Conservation (phyloP, 2,329 filamentous ascomycete species). For the Chaetomium sp. region DNA sequence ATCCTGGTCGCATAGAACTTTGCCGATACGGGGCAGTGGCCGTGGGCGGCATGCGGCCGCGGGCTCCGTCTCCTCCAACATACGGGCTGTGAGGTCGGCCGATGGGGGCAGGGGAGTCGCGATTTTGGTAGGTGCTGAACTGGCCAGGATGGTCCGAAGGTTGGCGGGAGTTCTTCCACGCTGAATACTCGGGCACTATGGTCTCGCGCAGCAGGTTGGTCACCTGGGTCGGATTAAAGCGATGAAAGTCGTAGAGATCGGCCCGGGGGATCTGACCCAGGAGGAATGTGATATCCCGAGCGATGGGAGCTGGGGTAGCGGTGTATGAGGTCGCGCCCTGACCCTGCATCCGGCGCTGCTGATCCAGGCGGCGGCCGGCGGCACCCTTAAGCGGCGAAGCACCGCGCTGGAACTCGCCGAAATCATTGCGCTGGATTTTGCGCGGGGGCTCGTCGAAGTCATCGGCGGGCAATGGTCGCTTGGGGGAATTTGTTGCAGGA, state of each 20-base stretch:
- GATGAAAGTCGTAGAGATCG: slow-evolving; percentile 69
- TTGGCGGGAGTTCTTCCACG: slow-evolving; percentile 50
- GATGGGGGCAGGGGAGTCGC: slow-evolving; percentile 32
- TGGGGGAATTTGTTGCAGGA: slow-evolving; percentile 57
- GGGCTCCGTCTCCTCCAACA: slow-evolving; percentile 37
- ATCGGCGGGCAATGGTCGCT: slow-evolving; percentile 64
- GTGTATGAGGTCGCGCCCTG: slow-evolving; percentile 44
- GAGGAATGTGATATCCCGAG: slow-evolving; percentile 66
- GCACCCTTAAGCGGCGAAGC: slow-evolving; percentile 91
- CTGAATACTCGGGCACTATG: slow-evolving; percentile 62
- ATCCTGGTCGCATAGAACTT: slow-evolving; percentile 55
- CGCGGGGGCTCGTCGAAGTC: slow-evolving; percentile 79
- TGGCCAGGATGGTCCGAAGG: slow-evolving; percentile 28
- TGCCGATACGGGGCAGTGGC: slow-evolving; percentile 51
- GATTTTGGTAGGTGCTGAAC: slow-evolving; percentile 30
- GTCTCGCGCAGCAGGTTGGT: slow-evolving; percentile 72
- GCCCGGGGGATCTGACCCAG: slow-evolving; percentile 75
- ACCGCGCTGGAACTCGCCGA: slow-evolving; percentile 80
- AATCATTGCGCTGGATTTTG: slow-evolving; percentile 79
- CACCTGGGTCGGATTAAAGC: slow-evolving; percentile 71
- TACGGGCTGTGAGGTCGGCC: slow-evolving; percentile 53
- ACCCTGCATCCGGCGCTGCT: slow-evolving; percentile 66
- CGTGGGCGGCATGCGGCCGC: slow-evolving; percentile 32
- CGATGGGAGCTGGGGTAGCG: slow-evolving; percentile 63
- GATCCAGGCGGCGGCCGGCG: slow-evolving; percentile 80